phyloP scores from a whole-genome alignment of 768 basidiomycete species.

The Termitomyces sp. region DNA sequence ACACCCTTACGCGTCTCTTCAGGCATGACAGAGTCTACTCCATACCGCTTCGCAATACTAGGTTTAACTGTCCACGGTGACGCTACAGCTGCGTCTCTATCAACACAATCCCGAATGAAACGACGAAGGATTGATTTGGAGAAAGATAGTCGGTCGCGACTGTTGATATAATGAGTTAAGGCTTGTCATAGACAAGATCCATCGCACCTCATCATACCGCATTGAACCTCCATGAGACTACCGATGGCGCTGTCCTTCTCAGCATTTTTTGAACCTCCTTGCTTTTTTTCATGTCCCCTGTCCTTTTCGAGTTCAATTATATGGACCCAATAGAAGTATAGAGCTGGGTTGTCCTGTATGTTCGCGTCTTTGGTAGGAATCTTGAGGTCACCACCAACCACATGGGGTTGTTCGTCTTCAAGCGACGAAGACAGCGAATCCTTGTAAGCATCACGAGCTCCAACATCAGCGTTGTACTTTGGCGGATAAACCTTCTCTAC shows the following conservation, averaged over 20 bases:
- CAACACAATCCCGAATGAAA: conserved; percentile 93
- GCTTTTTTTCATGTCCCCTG: conserved; percentile 57
- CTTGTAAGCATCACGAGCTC: conserved; percentile 45
- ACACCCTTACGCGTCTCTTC: conserved; percentile 78
- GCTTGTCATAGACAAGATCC: not conserved
- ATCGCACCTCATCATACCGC: conserved; percentile 69
- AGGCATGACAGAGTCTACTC: conserved; percentile 80
- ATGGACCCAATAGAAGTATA: conserved; percentile 86
- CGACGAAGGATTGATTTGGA: conserved; percentile 96
- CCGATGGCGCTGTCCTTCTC: conserved; percentile 62
- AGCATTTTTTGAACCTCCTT: conserved; percentile 45
- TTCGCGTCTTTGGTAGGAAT: conserved; percentile 65
- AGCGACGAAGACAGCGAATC: conserved; percentile 37
- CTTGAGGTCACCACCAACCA: conserved; percentile 75
- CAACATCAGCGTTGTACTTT: conserved; percentile 39
- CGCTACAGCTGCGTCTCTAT: conserved; percentile 86
- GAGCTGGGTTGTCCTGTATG: conserved; percentile 66
- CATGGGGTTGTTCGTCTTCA: conserved; percentile 56
- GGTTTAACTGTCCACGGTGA: conserved; percentile 96
- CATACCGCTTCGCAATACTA: conserved; percentile 76
- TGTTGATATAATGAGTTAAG: conserved; percentile 21
- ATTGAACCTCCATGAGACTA: conserved; percentile 79
- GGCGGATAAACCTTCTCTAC: conserved; percentile 77
- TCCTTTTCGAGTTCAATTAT: conserved; percentile 74
- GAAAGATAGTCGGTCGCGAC: conserved; percentile 93